These are phyloP conservation scores for Mariannaea elegans DNA, from an alignment of 2,329 filamentous ascomycete genomes.

Conservation along the genomic window DNA sequence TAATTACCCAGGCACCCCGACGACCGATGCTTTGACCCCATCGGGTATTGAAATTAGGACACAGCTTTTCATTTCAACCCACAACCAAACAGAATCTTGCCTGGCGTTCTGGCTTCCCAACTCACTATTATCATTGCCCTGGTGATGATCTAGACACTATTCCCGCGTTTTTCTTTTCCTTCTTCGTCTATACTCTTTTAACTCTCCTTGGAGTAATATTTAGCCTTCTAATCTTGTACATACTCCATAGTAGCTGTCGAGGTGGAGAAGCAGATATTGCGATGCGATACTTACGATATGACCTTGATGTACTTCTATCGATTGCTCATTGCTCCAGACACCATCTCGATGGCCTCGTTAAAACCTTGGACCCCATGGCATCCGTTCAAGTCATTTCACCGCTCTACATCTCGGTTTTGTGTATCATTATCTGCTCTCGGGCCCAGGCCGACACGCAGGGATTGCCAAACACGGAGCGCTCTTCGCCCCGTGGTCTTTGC, in stretches of 20 bases:
- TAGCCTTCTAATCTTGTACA: no score
- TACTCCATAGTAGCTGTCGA: conserved; percentile 7
- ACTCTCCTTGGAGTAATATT: no score
- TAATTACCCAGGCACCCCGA: no score
- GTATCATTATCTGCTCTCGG: conserved; percentile 9
- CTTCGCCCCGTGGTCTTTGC: neutral
- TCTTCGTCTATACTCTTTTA: neutral
- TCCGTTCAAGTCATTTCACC: conserved; percentile 8
- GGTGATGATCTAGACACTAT: conserved; percentile 13
- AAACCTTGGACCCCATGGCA: no score
- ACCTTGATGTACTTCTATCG: conserved; percentile 5
- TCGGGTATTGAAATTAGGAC: conserved; percentile 29
- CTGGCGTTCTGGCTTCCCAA: conserved; percentile 18
- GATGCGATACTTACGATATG: conserved; percentile 8
- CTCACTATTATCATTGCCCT: neutral
- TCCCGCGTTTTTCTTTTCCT: conserved; percentile 1
- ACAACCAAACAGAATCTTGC: conserved; percentile 23
- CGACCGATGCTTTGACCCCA: conserved; percentile 28
- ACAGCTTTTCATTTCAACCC: conserved; percentile 30
- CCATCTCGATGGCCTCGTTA: conserved; percentile 9
- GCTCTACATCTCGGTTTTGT: neutral
- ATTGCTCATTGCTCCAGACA: conserved; percentile 7
- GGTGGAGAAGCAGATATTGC: conserved; percentile 2
- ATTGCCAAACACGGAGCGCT: conserved; percentile 2
- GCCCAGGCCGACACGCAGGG: no score